Conservation (phyloP, 306 rosid species). For the Corylus heterophylla region DNA sequence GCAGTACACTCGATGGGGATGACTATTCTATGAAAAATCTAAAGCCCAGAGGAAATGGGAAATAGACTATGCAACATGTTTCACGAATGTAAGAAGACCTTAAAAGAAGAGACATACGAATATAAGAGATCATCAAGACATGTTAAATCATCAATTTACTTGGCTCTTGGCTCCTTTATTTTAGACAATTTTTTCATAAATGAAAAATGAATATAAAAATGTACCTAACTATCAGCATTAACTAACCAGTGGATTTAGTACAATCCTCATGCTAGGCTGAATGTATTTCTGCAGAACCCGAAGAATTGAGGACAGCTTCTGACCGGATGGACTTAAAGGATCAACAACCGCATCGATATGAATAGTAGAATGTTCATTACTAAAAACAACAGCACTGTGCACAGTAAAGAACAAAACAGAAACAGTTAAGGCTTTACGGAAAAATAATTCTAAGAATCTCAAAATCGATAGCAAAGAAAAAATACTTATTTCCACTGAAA, state of each 20-base stretch:
- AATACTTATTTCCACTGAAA: constrained; percentile 13
- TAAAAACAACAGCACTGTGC: constrained; percentile 81
- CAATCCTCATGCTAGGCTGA: constrained; percentile 96
- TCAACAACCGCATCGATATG: constrained; percentile 94
- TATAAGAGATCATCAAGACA: neutral
- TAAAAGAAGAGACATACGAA: neutral
- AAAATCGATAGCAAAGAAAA: neutral
- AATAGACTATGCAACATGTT: neutral
- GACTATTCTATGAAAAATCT: neutral
- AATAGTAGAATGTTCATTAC: constrained; percentile 66
- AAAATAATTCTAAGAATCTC: constrained; percentile 23
- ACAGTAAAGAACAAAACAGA: constrained; percentile 27
- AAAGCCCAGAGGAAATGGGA: neutral
- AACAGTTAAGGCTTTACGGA: constrained; percentile 21
- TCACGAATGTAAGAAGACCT: neutral
- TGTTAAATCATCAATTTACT: neutral
- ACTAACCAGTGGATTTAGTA: constrained; percentile 92
- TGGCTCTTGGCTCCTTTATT: neutral
- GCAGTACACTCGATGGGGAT: neutral
- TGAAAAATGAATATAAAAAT: constrained; percentile 7
- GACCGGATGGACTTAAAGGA: constrained; percentile 92
- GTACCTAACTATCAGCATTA: constrained; percentile 18
- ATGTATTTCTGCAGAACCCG: constrained; percentile 70
- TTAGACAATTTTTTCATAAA: neutral
- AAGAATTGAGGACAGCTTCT: constrained; percentile 88